A percentile compares a stretch with the other conserved stretches of the same genome.
phyloP scores from a whole-genome alignment of 1,139 yeast species.

The Taphrina communis region DNA sequence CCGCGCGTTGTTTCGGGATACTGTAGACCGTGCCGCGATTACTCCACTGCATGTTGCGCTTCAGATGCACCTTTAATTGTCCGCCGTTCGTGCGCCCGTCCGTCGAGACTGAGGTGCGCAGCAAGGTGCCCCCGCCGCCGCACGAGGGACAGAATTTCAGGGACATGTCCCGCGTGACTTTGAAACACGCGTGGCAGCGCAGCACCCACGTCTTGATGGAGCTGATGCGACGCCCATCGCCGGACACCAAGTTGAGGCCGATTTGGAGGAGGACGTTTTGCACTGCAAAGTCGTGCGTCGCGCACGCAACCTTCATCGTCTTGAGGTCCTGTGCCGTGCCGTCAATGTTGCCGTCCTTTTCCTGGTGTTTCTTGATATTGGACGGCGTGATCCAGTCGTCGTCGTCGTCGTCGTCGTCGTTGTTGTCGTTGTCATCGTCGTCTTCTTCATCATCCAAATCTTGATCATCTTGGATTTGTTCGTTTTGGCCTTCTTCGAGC shows the following conservation, averaged over 20 bases:
- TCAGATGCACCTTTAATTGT: conserved; percentile 83
- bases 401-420: conserved; percentile 58
- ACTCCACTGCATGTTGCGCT: conserved; percentile 92
- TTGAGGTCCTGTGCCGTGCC: conserved; percentile 44
- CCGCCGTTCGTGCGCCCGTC: conserved; percentile 64
- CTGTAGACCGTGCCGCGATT: conserved; percentile 83
- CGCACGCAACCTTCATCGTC: conserved; percentile 70
- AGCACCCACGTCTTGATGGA: conserved; percentile 90
- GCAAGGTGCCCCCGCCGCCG: conserved; percentile 91
- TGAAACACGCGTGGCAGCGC: conserved; percentile 96
- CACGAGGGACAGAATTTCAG: conserved; percentile 95
- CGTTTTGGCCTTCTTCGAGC: neutral
- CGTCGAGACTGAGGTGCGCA: conserved; percentile 86
- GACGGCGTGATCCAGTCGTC: conserved; percentile 97
- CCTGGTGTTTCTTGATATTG: conserved; percentile 62
- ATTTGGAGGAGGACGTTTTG: conserved; percentile 93
- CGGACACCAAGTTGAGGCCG: conserved; percentile 83
- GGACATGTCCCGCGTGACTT: conserved; percentile 55
- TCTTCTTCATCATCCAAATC: conserved; percentile 47
- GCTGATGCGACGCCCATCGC: conserved; percentile 81
- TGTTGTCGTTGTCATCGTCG: conserved; percentile 43
- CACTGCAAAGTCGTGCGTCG: conserved; percentile 96
- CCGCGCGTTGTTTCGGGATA: conserved; percentile 57
- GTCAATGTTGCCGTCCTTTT: conserved; percentile 53
- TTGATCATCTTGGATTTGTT: neutral